Evolutionary conservation across 2,329 filamentous ascomycete genomes (phyloP).

Genomic region (Huntiella savannae): DNA sequence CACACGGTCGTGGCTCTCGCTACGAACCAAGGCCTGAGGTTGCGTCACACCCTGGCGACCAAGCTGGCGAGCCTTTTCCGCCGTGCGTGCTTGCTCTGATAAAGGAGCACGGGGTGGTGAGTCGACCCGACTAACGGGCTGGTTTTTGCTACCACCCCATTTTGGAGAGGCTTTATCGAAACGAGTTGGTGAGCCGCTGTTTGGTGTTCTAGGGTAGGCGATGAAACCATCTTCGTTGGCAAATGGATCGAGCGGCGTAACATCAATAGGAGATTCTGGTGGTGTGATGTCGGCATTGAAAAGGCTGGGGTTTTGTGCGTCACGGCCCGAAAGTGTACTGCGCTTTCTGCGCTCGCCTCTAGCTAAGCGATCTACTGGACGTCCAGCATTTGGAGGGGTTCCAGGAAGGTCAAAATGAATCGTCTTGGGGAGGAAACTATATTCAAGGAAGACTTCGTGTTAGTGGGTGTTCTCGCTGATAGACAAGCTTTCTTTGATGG

Average conservation of each 20-base stretch:
- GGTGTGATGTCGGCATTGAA: slow-evolving; percentile 34
- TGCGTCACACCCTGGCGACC: slow-evolving; percentile 39
- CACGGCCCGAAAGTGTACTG: slow-evolving; percentile 16
- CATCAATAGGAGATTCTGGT: slow-evolving; percentile 35
- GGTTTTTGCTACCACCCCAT: slow-evolving; percentile 59
- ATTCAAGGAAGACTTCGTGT: background rate
- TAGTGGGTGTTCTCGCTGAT: background rate
- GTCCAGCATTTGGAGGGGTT: slow-evolving; percentile 24
- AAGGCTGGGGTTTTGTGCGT: slow-evolving; percentile 28
- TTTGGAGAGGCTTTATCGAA: slow-evolving; percentile 57
- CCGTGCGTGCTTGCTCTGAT: slow-evolving; percentile 42
- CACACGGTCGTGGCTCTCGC: slow-evolving; percentile 46
- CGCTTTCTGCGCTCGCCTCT: slow-evolving; percentile 14
- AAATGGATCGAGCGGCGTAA: slow-evolving; percentile 30
- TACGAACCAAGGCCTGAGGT: slow-evolving; percentile 31
- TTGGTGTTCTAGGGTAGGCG: slow-evolving; percentile 25
- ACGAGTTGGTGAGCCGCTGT: slow-evolving; percentile 35
- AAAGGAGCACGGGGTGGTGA: slow-evolving; percentile 59
- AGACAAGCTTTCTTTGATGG: too few species aligned
- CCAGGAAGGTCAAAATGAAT: slow-evolving; percentile 62
- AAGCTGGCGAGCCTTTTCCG: slow-evolving; percentile 33
- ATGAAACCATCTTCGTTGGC: slow-evolving; percentile 39
- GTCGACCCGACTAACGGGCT: slow-evolving; percentile 57
- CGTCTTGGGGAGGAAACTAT: slow-evolving; percentile 79
- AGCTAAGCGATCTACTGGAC: slow-evolving; percentile 15